These are phyloP conservation scores for Penicillium nordicum DNA, from an alignment of 2,329 filamentous ascomycete genomes.

Conservation along the genomic window DNA sequence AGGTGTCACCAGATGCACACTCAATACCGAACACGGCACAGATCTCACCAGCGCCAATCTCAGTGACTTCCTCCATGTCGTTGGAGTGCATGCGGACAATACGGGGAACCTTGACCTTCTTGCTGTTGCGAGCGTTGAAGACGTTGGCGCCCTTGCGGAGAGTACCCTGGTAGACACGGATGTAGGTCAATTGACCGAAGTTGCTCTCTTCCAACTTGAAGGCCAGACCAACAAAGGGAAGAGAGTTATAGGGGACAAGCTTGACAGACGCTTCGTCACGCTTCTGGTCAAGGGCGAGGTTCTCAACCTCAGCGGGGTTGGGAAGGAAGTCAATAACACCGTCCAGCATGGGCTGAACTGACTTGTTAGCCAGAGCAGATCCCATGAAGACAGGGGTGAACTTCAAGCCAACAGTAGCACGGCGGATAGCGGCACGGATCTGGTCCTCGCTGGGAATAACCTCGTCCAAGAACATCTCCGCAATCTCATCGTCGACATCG, in stretches of 20 bases:
- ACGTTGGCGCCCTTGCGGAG: conserved; percentile 85
- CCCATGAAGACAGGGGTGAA: conserved; percentile 97
- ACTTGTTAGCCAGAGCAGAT: conserved; percentile 90
- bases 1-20: conserved; percentile 95
- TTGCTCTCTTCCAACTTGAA: conserved; percentile 99
- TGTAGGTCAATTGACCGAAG: conserved; percentile 96
- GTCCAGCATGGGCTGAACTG: conserved; percentile 93
- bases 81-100: conserved; percentile 99
- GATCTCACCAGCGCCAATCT: conserved; percentile 94
- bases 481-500: conserved; percentile 97
- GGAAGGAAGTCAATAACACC: conserved; percentile 94
- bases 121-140: conserved; percentile 89
- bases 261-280: conserved; percentile 76
- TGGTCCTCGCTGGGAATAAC: conserved; percentile 72
- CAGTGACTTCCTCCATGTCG: conserved; percentile 94
- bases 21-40: conserved; percentile 98
- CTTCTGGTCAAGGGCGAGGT: conserved; percentile 80
- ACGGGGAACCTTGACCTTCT: conserved; percentile 93
- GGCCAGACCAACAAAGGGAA: conserved; percentile 91
- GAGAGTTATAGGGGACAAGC: conserved; percentile 85
- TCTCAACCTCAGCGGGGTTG: conserved; percentile 84
- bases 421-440: conserved; percentile 87
- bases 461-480: conserved; percentile 90
- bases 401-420: conserved; percentile 81
- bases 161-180: conserved; percentile 93